Evolutionary conservation across 208 protist genomes (phyloP).

Genomic region (Porcisia deanei): DNA sequence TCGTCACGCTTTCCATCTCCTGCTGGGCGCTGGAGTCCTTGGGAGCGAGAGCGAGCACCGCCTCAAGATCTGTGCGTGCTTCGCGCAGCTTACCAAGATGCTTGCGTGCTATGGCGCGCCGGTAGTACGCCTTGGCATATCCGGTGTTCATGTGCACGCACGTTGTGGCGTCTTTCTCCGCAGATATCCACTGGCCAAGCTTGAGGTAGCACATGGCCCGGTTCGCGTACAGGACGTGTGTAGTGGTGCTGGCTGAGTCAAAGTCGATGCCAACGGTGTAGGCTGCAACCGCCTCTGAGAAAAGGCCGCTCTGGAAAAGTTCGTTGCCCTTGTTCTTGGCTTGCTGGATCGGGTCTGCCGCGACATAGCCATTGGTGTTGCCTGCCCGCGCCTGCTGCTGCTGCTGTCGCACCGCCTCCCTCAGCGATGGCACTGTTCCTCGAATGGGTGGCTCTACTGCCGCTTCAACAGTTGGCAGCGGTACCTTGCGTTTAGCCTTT

Average conservation of each 20-base stretch:
- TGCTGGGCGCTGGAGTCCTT: constrained; percentile 64
- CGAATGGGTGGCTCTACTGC: constrained; percentile 67
- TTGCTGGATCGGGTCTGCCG: constrained; percentile 45
- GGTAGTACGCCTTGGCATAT: constrained; percentile 89
- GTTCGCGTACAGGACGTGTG: constrained; percentile 88
- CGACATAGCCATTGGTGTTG: neutral
- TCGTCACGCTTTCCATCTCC: constrained; percentile 75
- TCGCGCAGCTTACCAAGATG: constrained; percentile 81
- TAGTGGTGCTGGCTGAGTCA: constrained; percentile 59
- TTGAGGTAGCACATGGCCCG: constrained; percentile 88
- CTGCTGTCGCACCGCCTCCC: constrained; percentile 50
- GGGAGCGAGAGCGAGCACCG: constrained; percentile 79
- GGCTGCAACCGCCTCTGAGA: constrained; percentile 73
- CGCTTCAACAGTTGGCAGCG: neutral
- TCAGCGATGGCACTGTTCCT: constrained; percentile 87
- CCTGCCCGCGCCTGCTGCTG: constrained; percentile 15
- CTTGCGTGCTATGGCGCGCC: constrained; percentile 84
- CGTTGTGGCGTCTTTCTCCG: constrained; percentile 81
- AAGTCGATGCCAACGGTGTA: constrained; percentile 88
- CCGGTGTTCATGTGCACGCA: constrained; percentile 80
- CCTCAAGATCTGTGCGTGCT: constrained; percentile 82
- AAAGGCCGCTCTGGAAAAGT: constrained; percentile 71
- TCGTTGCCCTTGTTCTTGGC: constrained; percentile 87
- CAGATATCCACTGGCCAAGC: constrained; percentile 61
- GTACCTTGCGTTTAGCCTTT: constrained; percentile 37